Conservation (phyloP, 305 asterid species). For the Solanum hybrid region DNA sequence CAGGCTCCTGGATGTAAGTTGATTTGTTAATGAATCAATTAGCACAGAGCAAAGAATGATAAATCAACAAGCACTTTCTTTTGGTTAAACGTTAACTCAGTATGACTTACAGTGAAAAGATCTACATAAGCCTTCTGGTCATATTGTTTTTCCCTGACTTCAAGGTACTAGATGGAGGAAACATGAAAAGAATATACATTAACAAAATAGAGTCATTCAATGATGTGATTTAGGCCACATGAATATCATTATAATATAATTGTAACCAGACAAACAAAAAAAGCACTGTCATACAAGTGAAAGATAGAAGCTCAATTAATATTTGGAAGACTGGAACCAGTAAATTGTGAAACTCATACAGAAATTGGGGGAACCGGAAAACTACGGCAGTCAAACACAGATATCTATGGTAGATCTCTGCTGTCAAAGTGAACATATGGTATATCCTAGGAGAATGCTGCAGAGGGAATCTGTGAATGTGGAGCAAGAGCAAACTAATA, state of each 20-base stretch:
- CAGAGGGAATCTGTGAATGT: background rate
- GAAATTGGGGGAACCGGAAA: background rate
- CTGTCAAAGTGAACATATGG: background rate
- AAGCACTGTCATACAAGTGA: background rate
- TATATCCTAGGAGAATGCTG: background rate
- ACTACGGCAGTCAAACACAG: background rate
- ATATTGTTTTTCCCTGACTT: conserved; percentile 96
- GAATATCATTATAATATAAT: background rate
- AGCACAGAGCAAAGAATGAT: background rate
- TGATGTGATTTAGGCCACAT: background rate
- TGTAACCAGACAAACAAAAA: background rate
- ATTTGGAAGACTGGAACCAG: background rate
- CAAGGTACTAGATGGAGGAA: conserved; percentile 49
- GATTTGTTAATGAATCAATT: background rate
- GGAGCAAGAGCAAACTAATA: background rate
- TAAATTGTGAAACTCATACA: background rate
- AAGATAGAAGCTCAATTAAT: background rate
- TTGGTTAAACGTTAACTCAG: background rate
- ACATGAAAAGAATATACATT: background rate
- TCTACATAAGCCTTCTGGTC: conserved; percentile 74
- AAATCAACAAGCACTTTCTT: background rate
- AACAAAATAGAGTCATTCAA: background rate
- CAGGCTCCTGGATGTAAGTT: conserved; percentile 35
- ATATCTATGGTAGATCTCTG: background rate
- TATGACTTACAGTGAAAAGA: conserved; percentile 59